Conservation (phyloP, 1,139 yeast species). For the Yamadazyma songkhlaensis region DNA sequence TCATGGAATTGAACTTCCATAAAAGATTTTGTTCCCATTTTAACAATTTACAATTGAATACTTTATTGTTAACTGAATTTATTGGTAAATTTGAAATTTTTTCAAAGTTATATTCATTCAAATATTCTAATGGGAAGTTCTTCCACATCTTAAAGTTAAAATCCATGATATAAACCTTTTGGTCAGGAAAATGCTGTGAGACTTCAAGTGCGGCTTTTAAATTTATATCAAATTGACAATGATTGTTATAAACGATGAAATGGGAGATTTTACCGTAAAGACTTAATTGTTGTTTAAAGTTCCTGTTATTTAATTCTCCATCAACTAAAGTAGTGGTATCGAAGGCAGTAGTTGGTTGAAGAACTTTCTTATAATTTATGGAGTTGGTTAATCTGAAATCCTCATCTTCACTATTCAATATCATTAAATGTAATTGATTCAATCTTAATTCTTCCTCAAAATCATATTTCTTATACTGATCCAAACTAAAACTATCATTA, state of each 20-base stretch:
- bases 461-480: slow-evolving; percentile 11
- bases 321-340: background rate
- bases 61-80: slow-evolving; percentile 18
- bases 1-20: slow-evolving; percentile 34
- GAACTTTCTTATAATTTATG: slow-evolving; percentile 9
- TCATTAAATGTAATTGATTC: slow-evolving; percentile 15
- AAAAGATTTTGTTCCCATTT: slow-evolving; percentile 37
- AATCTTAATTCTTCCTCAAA: slow-evolving; percentile 6
- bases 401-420: slow-evolving; percentile 12
- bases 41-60: slow-evolving; percentile 22
- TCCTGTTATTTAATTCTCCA: slow-evolving; percentile 28
- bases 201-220: slow-evolving; percentile 14
- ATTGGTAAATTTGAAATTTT: slow-evolving; percentile 15
- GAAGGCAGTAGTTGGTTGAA: slow-evolving; percentile 2
- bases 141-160: slow-evolving; percentile 16
- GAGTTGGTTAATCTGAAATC: slow-evolving; percentile 14
- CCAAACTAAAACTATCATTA: slow-evolving; percentile 12
- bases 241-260: slow-evolving; percentile 31
- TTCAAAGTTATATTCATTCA: slow-evolving; percentile 15
- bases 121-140: slow-evolving; percentile 14
- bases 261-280: slow-evolving; percentile 33
- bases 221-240: slow-evolving; percentile 12
- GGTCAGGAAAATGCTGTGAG: slow-evolving; percentile 3
- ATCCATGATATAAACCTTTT: slow-evolving; percentile 18
- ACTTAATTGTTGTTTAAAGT: slow-evolving; percentile 28